Percentiles rank a stretch among this genome's conserved stretches.
Conservation (phyloP, 371 early-diverging fungal genomes). For the Mucor circinelloides region DNA sequence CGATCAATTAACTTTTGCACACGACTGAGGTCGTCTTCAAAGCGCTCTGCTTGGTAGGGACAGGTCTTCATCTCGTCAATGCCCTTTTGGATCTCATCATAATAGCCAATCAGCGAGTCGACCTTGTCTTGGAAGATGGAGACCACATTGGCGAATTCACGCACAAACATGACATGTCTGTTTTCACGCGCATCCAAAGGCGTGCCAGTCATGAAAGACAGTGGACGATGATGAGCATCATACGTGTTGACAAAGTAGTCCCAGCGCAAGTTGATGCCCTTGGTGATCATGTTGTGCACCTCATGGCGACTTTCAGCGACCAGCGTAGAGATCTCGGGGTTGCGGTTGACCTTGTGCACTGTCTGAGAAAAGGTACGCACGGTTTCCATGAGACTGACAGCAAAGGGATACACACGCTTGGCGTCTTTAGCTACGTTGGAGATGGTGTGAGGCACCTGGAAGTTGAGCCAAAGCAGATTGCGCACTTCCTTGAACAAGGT, state of each 20-base stretch:
- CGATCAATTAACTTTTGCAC: slow-evolving; percentile 91
- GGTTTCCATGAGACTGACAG: slow-evolving; percentile 94
- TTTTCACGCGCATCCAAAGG: slow-evolving; percentile 74
- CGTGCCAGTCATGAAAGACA: slow-evolving; percentile 52
- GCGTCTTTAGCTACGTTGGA: slow-evolving; percentile 94
- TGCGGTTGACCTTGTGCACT: slow-evolving; percentile 75
- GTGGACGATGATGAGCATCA: slow-evolving; percentile 59
- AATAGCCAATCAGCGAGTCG: slow-evolving; percentile 76
- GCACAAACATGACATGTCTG: slow-evolving; percentile 91
- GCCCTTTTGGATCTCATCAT: slow-evolving; percentile 77
- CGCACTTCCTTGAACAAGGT: slow-evolving; percentile 97
- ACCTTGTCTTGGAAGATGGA: slow-evolving; percentile 96
- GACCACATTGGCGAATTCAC: slow-evolving; percentile 90
- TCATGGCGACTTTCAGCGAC: slow-evolving; percentile 92
- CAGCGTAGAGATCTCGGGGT: slow-evolving; percentile 76
- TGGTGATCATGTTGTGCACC: slow-evolving; percentile 88
- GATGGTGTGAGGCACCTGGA: slow-evolving; percentile 92
- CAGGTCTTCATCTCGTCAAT: slow-evolving; percentile 87
- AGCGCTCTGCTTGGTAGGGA: slow-evolving; percentile 69
- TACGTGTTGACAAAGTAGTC: slow-evolving; percentile 93
- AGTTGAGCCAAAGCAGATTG: slow-evolving; percentile 91
- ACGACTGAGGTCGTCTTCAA: slow-evolving; percentile 71
- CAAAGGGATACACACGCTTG: slow-evolving; percentile 96
- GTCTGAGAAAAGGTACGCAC: slow-evolving; percentile 93
- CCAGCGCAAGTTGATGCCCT: slow-evolving; percentile 91